Base-by-base conservation (phyloP, 495 filamentous ascomycete genomes). In the Penicillium diatomitis region DNA sequence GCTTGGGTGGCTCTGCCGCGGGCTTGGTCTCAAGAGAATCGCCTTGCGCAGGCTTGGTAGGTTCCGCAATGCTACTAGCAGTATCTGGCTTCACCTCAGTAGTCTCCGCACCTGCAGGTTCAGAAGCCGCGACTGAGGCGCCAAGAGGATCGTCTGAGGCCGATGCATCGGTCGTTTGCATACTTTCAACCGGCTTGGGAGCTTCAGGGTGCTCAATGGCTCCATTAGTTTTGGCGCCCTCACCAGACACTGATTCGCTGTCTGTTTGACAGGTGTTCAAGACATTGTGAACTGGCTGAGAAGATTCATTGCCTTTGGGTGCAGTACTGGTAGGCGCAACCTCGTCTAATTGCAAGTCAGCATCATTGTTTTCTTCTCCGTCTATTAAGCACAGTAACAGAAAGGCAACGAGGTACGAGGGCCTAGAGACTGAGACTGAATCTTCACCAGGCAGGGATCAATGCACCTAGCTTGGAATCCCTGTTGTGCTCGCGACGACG, bases 231-330 rank as follows among this genome's bases (percentile, higher is more conserved):
- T 51, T 48, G 3, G 37, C 30, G 9, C 48, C 53, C 20, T 55
- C 60, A 12, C 46, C n/a, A 29, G 32, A 2, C 5, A 44, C 7
- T 32, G 54, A 4, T 11, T 51, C 51, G 11, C 45, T 55, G 8
- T 60, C 57, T n/a, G 52, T 53, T 38, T 55, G 38, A n/a, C 50
- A 38, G 2, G 54, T 52, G 38, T 57, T 52, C 39, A 55, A 30
- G 20, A 45, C 44, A 31, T 49, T 51, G 32, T 53, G 52, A 39
- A 57, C 42, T 51, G 53, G 49, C 44, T 54, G 45, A 9, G 57
- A 37, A 5, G 50, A 53, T 38, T 56, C 50, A 29, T 9, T 51
- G 48, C 38, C 11, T 43, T 32, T 28, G 38, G 36, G 28, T 32
- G 27, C 11, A 20, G 32, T 50, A 20, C 20, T 20, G 2, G 20